A percentile compares a stretch with the other conserved stretches of the same genome.
These are phyloP conservation scores for Boletus rex-veris DNA, from an alignment of 768 basidiomycete species.

Conservation along the genomic window DNA sequence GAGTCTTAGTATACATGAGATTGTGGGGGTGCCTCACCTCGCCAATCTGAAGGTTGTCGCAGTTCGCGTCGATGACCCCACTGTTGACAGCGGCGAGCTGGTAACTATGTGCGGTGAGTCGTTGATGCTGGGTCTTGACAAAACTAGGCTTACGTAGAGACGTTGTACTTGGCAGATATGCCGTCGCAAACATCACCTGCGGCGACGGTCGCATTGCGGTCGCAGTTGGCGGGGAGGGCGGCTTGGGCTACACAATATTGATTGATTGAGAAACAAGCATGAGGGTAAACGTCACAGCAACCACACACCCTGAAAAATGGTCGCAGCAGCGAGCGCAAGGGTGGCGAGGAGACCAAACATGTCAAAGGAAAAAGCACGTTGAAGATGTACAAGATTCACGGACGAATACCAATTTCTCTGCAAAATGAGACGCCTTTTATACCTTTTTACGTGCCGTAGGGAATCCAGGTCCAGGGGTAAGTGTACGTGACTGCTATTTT, in stretches of 20 bases:
- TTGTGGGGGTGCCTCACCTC: constrained; percentile 33
- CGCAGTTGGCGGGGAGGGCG: constrained; percentile 42
- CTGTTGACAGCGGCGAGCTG: constrained; percentile 56
- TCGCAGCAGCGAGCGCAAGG: constrained; percentile 13
- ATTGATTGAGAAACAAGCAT: neutral
- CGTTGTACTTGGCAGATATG: constrained; percentile 59
- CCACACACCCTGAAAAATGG: constrained; percentile 18
- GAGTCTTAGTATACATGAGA: too few species aligned
- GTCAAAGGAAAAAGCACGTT: neutral
- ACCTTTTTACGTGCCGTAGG: neutral
- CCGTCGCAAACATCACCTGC: constrained; percentile 59
- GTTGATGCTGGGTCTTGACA: neutral
- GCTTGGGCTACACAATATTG: constrained; percentile 42
- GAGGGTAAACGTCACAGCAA: neutral
- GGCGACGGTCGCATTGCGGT: constrained; percentile 57
- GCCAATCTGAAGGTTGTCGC: constrained; percentile 54
- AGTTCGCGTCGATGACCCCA: constrained; percentile 46
- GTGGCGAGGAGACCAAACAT: constrained; percentile 21
- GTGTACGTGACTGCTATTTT: neutral
- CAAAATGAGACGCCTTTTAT: constrained; percentile 17
- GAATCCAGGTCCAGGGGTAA: neutral
- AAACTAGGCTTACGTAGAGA: constrained; percentile 51
- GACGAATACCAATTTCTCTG: neutral
- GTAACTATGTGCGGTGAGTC: constrained; percentile 35
- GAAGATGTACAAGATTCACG: neutral